phyloP scores from a whole-genome alignment of 129 eudicot genomes.

The Flaveria ramosissima region DNA sequence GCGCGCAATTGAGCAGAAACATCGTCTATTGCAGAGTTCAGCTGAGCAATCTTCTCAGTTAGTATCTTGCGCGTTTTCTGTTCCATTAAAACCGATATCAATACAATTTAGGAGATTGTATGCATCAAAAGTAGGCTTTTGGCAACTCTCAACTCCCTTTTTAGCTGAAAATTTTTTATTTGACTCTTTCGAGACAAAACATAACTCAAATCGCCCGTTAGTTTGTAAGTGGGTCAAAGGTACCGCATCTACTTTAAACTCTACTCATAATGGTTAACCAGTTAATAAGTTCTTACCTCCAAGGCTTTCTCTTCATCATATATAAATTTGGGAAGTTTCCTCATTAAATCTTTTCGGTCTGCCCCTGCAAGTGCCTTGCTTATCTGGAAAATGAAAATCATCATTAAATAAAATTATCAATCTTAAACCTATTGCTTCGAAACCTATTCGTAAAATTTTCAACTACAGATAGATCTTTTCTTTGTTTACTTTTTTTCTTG shows the following conservation, averaged over 20 bases:
- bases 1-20: constrained; percentile 57
- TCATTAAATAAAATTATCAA: not conserved
- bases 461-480: too few species aligned
- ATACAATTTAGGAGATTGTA: not conserved
- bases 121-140: not conserved
- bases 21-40: constrained; percentile 71
- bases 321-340: constrained; percentile 68
- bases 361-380: constrained; percentile 70
- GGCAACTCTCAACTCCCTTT: not conserved
- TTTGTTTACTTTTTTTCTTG: not conserved
- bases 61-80: constrained; percentile 70
- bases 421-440: not conserved
- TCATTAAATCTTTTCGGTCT: constrained; percentile 68
- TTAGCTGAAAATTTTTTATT: not conserved
- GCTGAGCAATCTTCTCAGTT: constrained; percentile 66
- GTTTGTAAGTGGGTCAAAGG: not conserved
- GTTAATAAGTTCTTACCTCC: constrained; percentile 46
- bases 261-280: not conserved
- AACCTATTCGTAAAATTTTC: not conserved
- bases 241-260: not conserved
- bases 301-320: constrained; percentile 82
- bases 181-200: not conserved
- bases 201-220: not conserved
- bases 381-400: constrained; percentile 42
- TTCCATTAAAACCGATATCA: not conserved